These are phyloP conservation scores for Copromyces sp. DNA, from an alignment of 495 filamentous ascomycete species.

Conservation along the genomic window DNA sequence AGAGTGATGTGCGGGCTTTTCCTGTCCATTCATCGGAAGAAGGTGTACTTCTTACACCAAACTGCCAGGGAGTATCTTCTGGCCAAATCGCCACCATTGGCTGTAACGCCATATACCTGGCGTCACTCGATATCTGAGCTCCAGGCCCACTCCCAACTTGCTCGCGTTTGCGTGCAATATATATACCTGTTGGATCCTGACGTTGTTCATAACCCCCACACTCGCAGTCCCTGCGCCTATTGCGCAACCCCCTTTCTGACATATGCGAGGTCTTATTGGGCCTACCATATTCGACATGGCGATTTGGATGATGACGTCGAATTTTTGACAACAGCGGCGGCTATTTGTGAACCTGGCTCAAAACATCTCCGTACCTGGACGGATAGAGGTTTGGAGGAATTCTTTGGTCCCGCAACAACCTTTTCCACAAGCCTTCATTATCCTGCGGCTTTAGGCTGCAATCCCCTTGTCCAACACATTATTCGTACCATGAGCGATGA, in stretches of 20 bases:
- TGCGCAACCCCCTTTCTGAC: background rate
- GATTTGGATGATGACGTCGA: background rate
- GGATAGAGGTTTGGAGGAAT: background rate
- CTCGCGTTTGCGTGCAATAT: background rate
- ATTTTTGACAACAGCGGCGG: background rate
- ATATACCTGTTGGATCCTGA: background rate
- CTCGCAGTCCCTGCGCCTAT: rapidly evolving
- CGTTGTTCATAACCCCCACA: background rate
- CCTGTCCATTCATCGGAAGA: background rate
- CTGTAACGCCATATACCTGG: background rate
- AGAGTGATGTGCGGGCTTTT: background rate
- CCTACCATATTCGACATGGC: background rate
- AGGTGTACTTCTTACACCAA: background rate
- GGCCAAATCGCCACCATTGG: background rate
- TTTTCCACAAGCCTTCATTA: background rate
- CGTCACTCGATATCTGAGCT: background rate
- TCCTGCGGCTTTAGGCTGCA: background rate
- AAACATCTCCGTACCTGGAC: background rate
- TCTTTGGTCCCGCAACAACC: rapidly evolving
- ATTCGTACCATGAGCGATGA: background rate
- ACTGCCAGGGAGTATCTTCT: background rate
- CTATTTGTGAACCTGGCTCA: background rate
- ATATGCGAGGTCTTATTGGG: background rate
- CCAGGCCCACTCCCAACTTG: background rate
- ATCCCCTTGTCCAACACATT: background rate